phyloP scores from a whole-genome alignment of 108 stramenopile genomes.

The Nannochloropsis gaditana region DNA sequence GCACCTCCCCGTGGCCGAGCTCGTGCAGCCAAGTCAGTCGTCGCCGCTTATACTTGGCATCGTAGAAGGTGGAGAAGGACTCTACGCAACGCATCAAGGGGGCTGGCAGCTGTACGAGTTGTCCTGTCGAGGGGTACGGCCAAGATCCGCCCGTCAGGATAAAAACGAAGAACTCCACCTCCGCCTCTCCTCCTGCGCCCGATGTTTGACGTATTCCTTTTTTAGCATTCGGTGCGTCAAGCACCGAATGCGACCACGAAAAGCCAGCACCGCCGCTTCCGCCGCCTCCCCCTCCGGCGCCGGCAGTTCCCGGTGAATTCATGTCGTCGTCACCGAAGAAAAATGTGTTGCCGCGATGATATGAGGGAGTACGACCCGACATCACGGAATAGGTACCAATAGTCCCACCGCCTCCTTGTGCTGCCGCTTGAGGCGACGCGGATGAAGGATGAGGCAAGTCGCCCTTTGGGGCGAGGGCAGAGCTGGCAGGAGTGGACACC shows the following conservation, averaged over 20 bases:
- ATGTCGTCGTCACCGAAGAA: background rate
- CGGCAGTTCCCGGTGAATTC: background rate
- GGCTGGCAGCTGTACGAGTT: slow-evolving; percentile 30
- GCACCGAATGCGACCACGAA: background rate
- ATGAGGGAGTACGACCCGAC: background rate
- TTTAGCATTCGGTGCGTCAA: background rate
- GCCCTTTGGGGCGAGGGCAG: background rate
- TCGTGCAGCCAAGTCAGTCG: slow-evolving; percentile 38
- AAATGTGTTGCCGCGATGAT: background rate
- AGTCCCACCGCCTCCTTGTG: too few species aligned
- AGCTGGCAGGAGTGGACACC: background rate
- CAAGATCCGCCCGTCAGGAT: slow-evolving; percentile 46
- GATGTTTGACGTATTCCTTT: background rate
- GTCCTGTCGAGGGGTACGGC: slow-evolving; percentile 29
- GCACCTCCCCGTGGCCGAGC: slow-evolving; percentile 43
- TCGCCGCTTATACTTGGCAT: slow-evolving; percentile 26
- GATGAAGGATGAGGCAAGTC: too few species aligned
- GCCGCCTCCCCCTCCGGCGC: slow-evolving; percentile 24
- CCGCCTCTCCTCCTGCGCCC: background rate
- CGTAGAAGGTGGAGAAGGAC: background rate
- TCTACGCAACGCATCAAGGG: slow-evolving; percentile 32
- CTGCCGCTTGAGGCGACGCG: too few species aligned
- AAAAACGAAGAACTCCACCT: slow-evolving; percentile 42
- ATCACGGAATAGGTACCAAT: background rate
- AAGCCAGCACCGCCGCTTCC: slow-evolving; percentile 27